Base-by-base conservation (phyloP, 345 rosid genomes). In the Gossypioides kirkii region DNA sequence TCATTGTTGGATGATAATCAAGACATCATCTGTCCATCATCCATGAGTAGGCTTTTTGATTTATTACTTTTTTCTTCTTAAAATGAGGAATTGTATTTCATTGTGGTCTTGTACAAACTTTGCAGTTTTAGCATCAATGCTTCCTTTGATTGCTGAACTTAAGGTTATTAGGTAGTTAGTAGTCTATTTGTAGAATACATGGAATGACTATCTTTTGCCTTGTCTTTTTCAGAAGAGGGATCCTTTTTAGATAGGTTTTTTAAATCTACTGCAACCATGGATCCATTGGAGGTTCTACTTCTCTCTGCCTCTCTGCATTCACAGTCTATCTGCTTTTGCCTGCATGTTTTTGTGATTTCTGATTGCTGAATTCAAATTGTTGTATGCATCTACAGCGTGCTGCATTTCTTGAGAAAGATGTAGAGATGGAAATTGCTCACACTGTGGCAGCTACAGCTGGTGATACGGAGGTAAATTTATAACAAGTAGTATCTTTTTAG, bases 361-460 rank as follows among this genome's bases (percentile, higher is more conserved):
- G 22, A 25, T 45, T 47, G 71, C 71, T 67, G 56, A 67, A 13
- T 25, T 67, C 56, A 25, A 47, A 58, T 5, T 7, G 28, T 4
- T 67, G 52, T 73, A 67, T 49, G n/a, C 55, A 43, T 65, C 22
- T 50, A 56, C 59, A 94, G 98, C 94, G 98, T 58, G 98, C 90
- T 52, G 77, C 12, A 75, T 92, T 83, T 82, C 97, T 92, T 55
- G 98, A 92, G 87, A 87, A 86, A 61, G 90, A 92, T 64, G 81
- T 78, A 70, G 92, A 94, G 76, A 85, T 94, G 88, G 98, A 92
- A 85, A 87, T 78, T 73, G 97, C 97, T 61, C 98, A 94, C 73
- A 86, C 94, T 52, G 90, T 89, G 69, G 98, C 98, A 41, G 98
- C 91, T 50, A 72, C 85, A 50, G 93, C 88, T 25, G 98, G 98